These are phyloP conservation scores for Quercus mongolica DNA, from an alignment of 306 rosid genomes.

Conservation along the genomic window DNA sequence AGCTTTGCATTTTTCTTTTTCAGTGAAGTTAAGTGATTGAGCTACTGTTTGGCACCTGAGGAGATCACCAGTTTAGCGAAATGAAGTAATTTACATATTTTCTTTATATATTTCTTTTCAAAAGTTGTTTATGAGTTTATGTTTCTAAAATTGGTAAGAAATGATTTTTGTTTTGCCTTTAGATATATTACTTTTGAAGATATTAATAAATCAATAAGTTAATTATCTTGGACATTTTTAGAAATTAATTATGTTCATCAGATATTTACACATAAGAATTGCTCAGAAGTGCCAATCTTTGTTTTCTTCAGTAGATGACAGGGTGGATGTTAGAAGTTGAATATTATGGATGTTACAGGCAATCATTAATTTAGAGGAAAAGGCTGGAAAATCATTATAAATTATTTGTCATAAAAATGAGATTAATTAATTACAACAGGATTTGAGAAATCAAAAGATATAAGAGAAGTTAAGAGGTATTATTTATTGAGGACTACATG, in stretches of 20 bases:
- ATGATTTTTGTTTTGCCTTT: background rate
- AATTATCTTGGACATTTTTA: background rate
- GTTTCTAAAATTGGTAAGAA: background rate
- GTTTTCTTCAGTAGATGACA: background rate
- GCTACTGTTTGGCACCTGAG: slow-evolving; percentile 27
- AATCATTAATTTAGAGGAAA: background rate
- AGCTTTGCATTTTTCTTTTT: slow-evolving; percentile 10
- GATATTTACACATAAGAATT: background rate
- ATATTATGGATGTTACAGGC: background rate
- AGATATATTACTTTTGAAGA: background rate
- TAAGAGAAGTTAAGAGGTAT: background rate
- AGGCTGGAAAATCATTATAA: background rate
- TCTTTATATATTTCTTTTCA: background rate
- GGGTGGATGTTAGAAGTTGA: background rate
- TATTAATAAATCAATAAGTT: background rate
- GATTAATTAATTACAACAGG: background rate
- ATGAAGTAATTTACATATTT: slow-evolving; percentile 50
- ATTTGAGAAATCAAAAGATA: background rate
- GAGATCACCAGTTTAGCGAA: slow-evolving; percentile 32
- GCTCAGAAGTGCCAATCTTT: background rate
- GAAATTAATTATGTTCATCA: background rate
- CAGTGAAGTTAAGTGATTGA: slow-evolving; percentile 41
- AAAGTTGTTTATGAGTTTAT: background rate
- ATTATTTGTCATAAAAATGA: background rate
- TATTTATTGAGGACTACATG: background rate